phyloP scores from a whole-genome alignment of 768 basidiomycete genomes.

The Suillus bovinus region DNA sequence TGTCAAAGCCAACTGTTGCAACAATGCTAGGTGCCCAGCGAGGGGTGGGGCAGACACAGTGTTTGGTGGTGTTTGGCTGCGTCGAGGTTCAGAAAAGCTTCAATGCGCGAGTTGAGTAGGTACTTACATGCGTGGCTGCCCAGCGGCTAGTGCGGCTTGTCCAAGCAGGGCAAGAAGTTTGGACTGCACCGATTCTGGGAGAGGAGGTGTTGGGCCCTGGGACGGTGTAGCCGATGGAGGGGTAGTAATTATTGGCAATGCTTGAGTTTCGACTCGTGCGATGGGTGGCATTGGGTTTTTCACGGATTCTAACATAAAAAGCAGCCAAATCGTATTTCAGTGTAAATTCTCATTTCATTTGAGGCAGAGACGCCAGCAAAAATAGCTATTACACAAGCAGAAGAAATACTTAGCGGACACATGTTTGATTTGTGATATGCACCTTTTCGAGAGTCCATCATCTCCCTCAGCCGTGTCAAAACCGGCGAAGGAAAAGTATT shows the following conservation, averaged over 20 bases:
- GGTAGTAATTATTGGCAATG: conserved; percentile 28
- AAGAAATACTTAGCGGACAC: conserved; percentile 83
- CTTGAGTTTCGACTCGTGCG: conserved; percentile 40
- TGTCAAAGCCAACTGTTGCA: conserved; percentile 76
- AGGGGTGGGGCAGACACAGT: conserved; percentile 38
- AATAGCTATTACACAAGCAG: conserved; percentile 67
- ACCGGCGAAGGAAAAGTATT: conserved; percentile 83
- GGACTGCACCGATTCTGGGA: conserved; percentile 48
- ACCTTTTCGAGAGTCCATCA: conserved; percentile 79
- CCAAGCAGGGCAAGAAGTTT: conserved; percentile 69
- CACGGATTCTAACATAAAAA: conserved; percentile 59
- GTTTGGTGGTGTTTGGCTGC: conserved; percentile 67
- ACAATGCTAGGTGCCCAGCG: conserved; percentile 61
- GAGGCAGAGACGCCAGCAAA: conserved; percentile 39
- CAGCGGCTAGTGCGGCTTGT: conserved; percentile 55
- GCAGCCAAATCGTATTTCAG: conserved; percentile 60
- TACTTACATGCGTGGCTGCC: conserved; percentile 42
- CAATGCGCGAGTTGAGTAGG: conserved; percentile 7
- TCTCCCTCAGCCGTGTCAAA: conserved; percentile 69
- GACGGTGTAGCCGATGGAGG: conserved; percentile 29
- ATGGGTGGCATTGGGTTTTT: conserved; percentile 38
- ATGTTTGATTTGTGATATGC: conserved; percentile 67
- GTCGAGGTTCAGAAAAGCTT: conserved; percentile 7
- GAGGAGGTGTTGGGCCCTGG: conserved; percentile 20
- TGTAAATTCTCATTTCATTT: conserved; percentile 57